These are phyloP conservation scores for Cairneyella variabilis DNA, from an alignment of 495 filamentous ascomycete species.

Conservation along the genomic window DNA sequence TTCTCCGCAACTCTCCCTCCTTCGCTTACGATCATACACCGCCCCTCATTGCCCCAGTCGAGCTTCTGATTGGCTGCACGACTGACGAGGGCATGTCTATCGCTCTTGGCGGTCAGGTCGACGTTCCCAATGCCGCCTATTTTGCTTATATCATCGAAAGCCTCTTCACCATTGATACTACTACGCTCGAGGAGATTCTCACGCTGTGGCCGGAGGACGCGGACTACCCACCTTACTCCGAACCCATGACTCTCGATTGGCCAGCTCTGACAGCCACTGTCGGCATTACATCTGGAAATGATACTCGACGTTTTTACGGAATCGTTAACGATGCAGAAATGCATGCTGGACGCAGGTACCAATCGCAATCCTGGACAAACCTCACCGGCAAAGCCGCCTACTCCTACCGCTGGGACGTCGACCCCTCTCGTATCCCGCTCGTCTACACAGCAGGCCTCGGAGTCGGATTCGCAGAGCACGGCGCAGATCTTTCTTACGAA, in stretches of 20 bases:
- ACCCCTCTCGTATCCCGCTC: neutral
- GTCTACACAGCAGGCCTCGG: slow-evolving; percentile 3
- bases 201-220: neutral
- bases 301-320: neutral
- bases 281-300: neutral
- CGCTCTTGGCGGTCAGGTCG: slow-evolving; percentile 48
- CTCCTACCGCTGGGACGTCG: neutral
- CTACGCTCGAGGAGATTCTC: no score
- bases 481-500: neutral
- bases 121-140: no score
- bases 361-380: neutral
- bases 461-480: slow-evolving; percentile 2
- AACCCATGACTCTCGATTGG: neutral
- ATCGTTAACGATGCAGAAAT: neutral
- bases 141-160: no score
- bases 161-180: no score
- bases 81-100: slow-evolving; percentile 50
- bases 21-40: slow-evolving; percentile 31
- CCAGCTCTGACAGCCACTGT: neutral
- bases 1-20: slow-evolving; percentile 47
- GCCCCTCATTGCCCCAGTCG: slow-evolving; percentile 17
- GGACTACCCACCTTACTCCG: neutral
- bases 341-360: neutral
- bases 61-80: slow-evolving; percentile 52
- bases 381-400: neutral